Conservation (phyloP, 176 grass and related monocot species). For the Miscanthus lutarioriparius region DNA sequence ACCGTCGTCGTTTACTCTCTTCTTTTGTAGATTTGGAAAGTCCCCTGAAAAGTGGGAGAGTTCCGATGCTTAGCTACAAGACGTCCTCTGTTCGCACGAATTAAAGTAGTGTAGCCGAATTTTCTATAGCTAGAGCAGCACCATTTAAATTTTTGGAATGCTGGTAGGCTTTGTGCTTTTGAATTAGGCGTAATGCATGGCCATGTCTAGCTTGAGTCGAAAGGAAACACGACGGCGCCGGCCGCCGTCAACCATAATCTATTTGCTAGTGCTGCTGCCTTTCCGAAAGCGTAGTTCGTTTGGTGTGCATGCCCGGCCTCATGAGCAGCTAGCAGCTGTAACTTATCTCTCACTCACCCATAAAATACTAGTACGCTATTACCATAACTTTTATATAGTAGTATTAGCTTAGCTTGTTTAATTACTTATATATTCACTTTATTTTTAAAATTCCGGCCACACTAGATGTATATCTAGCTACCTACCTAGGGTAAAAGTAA, state of each 20-base stretch:
- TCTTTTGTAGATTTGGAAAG: background rate
- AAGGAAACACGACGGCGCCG: conserved; percentile 33
- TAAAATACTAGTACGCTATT: background rate
- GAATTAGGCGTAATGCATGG: conserved; percentile 1
- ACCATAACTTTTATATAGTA: background rate
- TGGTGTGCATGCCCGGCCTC: background rate
- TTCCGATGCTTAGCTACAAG: background rate
- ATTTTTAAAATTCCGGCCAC: background rate
- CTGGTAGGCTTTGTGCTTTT: conserved; percentile 2
- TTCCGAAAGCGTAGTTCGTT: conserved; percentile 5
- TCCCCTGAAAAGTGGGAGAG: conserved; percentile 14
- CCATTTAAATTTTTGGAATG: background rate
- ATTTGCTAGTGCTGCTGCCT: conserved; percentile 36
- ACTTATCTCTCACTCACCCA: background rate
- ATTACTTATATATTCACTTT: background rate
- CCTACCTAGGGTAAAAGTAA: conserved; percentile 31
- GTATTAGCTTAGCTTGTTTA: background rate
- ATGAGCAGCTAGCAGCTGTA: background rate
- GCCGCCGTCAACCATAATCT: conserved; percentile 24
- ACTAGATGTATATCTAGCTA: background rate
- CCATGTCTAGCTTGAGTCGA: background rate
- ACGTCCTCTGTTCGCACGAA: background rate
- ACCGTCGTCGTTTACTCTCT: background rate
- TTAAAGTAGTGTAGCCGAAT: background rate
- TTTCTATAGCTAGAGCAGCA: background rate